Base-by-base conservation (phyloP, 768 basidiomycete genomes). In the Lactifluus echinatus region DNA sequence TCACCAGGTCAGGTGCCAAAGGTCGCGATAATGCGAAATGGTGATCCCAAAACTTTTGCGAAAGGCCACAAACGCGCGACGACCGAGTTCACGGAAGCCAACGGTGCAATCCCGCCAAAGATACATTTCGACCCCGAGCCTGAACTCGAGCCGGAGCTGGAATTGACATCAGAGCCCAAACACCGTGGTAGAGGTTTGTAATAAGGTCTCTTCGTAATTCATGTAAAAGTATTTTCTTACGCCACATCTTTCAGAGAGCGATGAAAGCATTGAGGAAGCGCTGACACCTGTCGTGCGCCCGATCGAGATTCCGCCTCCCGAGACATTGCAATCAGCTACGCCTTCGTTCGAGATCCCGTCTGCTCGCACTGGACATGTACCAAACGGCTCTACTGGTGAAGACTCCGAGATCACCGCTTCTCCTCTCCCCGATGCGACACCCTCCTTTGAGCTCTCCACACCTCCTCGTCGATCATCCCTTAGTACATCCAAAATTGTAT, bases 401-500 rank as follows among this genome's bases (percentile, higher is more conserved):
- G 47, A 48, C 17, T 23, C 42, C 10, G 51, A 47, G 7, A 11
- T 31, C 21, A 33, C 50, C 14, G 31, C 48, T 24, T 49, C 60
- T 7, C 62, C 68, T 11, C 62, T 24, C n/a, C 24, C 51, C 14
- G 33, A 49, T 21, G 34, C 52, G 26, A 19, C 44, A 28, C 52
- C 64, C 45, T 63, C 67, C 36, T 63, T 69, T 34, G 50, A 61
- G 7, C 68, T 75, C 44, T 67, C 73, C 40, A 82, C 83, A 1
- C 82, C 82, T 7, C 79, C 79, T 10, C 75, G 73, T 28, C 72
- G 69, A 44, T 61, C 69, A 19, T 75, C 74, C 2, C 72, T 77
- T 44, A 70, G 64, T 51, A 68, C 67, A 29, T 73, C 78, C 10
- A 76, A 72, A 57, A 59, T 74, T 14, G 78, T 80, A 51, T 82